phyloP scores from a whole-genome alignment of 768 basidiomycete genomes.

The Calocybe cyanea region DNA sequence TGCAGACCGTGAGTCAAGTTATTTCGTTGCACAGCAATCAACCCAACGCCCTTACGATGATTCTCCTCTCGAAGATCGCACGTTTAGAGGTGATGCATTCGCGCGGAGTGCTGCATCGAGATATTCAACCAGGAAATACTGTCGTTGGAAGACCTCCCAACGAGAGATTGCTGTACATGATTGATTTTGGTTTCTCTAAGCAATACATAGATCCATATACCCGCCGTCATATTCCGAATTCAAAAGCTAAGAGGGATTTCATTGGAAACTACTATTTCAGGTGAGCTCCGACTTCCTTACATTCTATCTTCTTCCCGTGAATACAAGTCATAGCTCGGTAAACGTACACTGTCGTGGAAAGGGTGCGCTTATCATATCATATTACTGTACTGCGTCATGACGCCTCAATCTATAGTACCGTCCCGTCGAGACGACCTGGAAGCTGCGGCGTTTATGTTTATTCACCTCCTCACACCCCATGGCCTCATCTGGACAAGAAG shows the following conservation, averaged over 20 bases:
- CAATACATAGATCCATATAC: constrained; percentile 66
- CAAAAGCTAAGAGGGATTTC: constrained; percentile 64
- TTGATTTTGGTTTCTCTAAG: constrained; percentile 84
- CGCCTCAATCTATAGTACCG: constrained; percentile 48
- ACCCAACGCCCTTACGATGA: no score
- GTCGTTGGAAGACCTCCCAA: constrained; percentile 59
- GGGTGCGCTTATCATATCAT: constrained; percentile 37
- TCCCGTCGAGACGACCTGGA: constrained; percentile 79
- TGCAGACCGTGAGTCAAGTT: constrained; percentile 59
- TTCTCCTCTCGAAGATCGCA: constrained; percentile 45
- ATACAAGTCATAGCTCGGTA: constrained; percentile 45
- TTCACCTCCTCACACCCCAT: constrained; percentile 73
- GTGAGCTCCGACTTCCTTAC: constrained; percentile 23
- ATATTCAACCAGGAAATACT: constrained; percentile 79
- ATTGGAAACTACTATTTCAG: constrained; percentile 86
- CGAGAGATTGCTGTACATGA: constrained; percentile 68
- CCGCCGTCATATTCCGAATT: constrained; percentile 67
- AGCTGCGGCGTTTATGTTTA: constrained; percentile 73
- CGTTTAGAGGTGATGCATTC: constrained; percentile 75
- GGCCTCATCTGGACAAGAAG: constrained; percentile 78
- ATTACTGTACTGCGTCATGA: neutral
- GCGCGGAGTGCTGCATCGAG: constrained; percentile 69
- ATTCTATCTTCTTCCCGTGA: neutral
- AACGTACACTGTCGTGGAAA: constrained; percentile 74
- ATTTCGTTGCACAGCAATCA: neutral